These are phyloP conservation scores for Dillenia suffruticosa DNA, from an alignment of 164 flowering plant genomes.

Conservation along the genomic window DNA sequence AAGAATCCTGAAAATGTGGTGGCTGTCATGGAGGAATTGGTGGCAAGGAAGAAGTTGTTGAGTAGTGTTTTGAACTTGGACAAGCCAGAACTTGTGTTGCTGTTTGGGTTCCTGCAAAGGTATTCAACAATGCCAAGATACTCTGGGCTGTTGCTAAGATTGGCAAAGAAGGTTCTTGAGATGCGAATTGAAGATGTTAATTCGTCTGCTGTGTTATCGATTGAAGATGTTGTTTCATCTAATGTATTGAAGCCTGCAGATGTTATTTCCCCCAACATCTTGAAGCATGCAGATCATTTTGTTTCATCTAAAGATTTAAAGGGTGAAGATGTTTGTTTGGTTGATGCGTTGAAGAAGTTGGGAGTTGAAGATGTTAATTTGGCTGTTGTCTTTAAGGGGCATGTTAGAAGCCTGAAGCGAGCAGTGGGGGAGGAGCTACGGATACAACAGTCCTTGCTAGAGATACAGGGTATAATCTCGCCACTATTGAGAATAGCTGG, in stretches of 20 bases:
- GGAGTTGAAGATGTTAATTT: constrained; percentile 50
- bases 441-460: constrained; percentile 66
- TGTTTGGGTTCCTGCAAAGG: constrained; percentile 59
- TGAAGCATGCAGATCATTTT: no score
- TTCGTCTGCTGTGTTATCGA: constrained; percentile 10
- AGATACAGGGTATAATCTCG: constrained; percentile 88
- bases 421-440: constrained; percentile 68
- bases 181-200: constrained; percentile 53
- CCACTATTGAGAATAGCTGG: constrained; percentile 79
- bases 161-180: constrained; percentile 63
- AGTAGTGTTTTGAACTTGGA: constrained; percentile 74
- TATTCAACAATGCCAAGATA: constrained; percentile 52
- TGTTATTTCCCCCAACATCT: no score
- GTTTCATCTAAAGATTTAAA: no score
- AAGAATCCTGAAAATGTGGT: constrained; percentile 57
- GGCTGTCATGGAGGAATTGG: constrained; percentile 93
- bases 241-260: no score
- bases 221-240: no score
- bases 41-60: constrained; percentile 70
- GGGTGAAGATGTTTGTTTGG: no score
- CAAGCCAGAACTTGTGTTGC: constrained; percentile 61
- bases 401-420: constrained; percentile 59
- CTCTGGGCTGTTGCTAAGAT: constrained; percentile 53
- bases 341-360: constrained; percentile 18
- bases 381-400: constrained; percentile 42